Evolutionary conservation across 2,329 filamentous ascomycete species (phyloP), one percentile per base, ranked within the genome.

Genomic region (Eurotiales sp.): DNA sequence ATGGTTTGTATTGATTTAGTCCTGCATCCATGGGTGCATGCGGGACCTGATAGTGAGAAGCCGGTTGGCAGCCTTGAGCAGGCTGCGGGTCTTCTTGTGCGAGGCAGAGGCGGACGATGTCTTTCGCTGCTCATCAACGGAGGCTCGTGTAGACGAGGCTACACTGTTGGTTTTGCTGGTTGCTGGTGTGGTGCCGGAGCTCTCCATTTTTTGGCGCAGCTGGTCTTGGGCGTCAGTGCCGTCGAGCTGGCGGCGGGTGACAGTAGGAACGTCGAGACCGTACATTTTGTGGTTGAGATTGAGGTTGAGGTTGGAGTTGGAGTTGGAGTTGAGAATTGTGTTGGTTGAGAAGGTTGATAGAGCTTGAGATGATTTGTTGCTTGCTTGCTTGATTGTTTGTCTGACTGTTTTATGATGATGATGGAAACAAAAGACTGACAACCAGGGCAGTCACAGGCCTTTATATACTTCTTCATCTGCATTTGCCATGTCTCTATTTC

Each of bases 201-300:
- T 23, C 10, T 49, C n/a, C n/a, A n/a, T n/a, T 32, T 1, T 27
- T 23, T 14, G 44, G 41, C 39, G 40, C 36, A n/a, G 50, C 43
- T 32, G 25, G 40, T 14, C 32, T 36, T 52, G 50, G 17, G 25
- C 12, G 30, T 52, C 50, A 17, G 50, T 43, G 37, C 50, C 50
- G 50, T 52, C 44, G 32, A 52, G 44, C 42, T 46, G 37, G 30
- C 36, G 29, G 30, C 39, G 39, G 4, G 45, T 52, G 15, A 52
- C 32, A 21, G 15, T 42, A 23, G 50, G 45, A 23, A 23, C 30
- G 39, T 29, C 32, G 22, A 51, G 40, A n/a, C 44, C 44, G 37
- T 48, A 47, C 50, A 52, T 52, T 52, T 44, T 52, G 27, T 39
- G 27, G 14, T 48, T 39, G 40, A 42, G 27, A 36, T 39, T 39